phyloP scores from a whole-genome alignment of 768 basidiomycete species.

The Suillus fuscotomentosus region DNA sequence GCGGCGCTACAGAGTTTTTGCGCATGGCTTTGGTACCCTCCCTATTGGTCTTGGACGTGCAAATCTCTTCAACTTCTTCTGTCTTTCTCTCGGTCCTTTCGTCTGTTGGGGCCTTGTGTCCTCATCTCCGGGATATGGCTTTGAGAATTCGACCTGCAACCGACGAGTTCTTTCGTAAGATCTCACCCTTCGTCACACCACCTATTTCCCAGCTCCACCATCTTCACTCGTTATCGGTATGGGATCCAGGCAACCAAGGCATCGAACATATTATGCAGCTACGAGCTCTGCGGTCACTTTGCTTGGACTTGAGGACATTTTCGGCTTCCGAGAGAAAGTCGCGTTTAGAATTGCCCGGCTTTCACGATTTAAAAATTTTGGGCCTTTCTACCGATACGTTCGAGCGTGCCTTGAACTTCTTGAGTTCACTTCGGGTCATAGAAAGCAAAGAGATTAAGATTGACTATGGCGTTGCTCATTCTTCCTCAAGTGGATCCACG shows the following conservation, averaged over 20 bases:
- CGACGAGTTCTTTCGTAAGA: neutral
- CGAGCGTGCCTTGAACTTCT: neutral
- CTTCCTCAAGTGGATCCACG: neutral
- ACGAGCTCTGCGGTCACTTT: neutral
- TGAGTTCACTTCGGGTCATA: neutral
- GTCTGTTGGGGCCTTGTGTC: neutral
- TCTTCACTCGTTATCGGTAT: neutral
- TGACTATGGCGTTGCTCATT: neutral
- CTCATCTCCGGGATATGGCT: neutral
- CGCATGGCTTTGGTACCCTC: constrained; percentile 24
- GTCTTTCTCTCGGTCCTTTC: neutral
- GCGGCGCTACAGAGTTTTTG: constrained; percentile 18
- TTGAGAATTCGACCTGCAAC: neutral
- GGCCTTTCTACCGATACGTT: neutral
- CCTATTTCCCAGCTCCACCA: neutral
- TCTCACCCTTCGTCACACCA: neutral
- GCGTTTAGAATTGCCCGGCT: neutral
- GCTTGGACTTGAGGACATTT: neutral
- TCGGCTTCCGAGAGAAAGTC: neutral
- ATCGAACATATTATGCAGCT: neutral
- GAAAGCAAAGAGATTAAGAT: neutral
- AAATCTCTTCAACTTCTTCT: neutral
- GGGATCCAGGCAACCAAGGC: neutral
- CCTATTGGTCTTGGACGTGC: neutral
- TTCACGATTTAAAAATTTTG: neutral